Conservation (phyloP, 805 yeast species). For the Metschnikowia aberdeeniae region DNA sequence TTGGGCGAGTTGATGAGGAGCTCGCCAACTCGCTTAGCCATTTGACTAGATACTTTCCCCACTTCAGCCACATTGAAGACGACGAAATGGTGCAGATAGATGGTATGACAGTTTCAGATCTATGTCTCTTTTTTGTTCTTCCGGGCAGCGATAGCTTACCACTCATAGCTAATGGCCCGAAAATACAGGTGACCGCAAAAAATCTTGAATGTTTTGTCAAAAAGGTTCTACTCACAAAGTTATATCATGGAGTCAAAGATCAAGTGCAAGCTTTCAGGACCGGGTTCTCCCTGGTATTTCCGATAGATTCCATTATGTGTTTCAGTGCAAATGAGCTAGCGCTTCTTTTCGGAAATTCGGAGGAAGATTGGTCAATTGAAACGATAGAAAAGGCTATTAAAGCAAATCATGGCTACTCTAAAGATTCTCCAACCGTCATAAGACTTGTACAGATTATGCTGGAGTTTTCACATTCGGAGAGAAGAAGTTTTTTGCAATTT, state of each 20-base stretch:
- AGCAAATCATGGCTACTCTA: conserved; percentile 88
- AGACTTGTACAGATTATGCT: conserved; percentile 60
- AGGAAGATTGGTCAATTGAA: conserved; percentile 80
- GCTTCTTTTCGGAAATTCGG: conserved; percentile 66
- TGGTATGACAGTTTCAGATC: conserved; percentile 45
- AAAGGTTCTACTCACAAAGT: conserved; percentile 51
- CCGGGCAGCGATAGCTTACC: conserved; percentile 73
- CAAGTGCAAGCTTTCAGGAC: conserved; percentile 68
- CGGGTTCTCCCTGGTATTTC: conserved; percentile 83
- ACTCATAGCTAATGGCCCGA: conserved; percentile 53
- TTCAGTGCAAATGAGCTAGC: conserved; percentile 74
- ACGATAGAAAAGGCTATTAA: conserved; percentile 58
- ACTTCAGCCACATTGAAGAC: conserved; percentile 11
- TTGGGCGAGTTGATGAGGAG: conserved; percentile 52
- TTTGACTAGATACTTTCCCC: conserved; percentile 41
- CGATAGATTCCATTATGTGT: conserved; percentile 64
- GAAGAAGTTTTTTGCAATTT: conserved; percentile 76
- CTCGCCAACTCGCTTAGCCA: conserved; percentile 56
- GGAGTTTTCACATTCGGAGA: conserved; percentile 49
- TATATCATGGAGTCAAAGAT: conserved; percentile 57
- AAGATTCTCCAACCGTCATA: conserved; percentile 61
- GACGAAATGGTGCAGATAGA: conserved; percentile 22
- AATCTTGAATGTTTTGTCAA: conserved; percentile 60
- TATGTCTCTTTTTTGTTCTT: conserved; percentile 61
- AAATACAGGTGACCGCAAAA: conserved; percentile 41